Base-by-base conservation (phyloP, 176 grass and related monocot species). In the Paspalum vaginatum region DNA sequence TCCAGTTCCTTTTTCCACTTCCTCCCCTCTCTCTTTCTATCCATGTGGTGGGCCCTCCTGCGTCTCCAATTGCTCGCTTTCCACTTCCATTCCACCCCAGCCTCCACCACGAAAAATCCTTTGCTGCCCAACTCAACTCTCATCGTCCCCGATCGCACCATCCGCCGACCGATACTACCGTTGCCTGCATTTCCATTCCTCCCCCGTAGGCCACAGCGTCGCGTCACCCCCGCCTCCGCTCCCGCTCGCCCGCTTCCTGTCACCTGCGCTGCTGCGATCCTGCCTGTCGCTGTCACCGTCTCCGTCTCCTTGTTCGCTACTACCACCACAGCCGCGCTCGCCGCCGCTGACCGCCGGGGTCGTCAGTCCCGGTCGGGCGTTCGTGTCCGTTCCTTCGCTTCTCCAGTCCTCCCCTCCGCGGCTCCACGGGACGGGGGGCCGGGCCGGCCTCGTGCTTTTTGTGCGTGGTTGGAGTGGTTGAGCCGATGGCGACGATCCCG, bases 401-500 rank as follows among this genome's bases (percentile, higher is more conserved):
- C 41, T 41, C 59, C 54, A 42, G 10, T n/a, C 58, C 59, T 61
- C 25, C 59, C 24, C 24, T n/a, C 57, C 24, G 25, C 22, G 57
- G 22, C n/a, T 3, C 55, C 10, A 57, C 32, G 54, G 8, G n/a
- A 57, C 55, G n/a, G 9, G 4, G 82, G 24, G 16, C 16, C 9
- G n/a, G 49, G n/a, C 32, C 41, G 42, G 61, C 59, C 77, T 85
- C 65, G 47, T 72, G 89, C 43, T 68, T 72, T 75, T 57, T 58
- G 60, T 53, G 68, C 52, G 82, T 84, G 26, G 86, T 77, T 91
- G 94, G 91, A 97, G 94, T 93, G 79, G 94, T 91, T 97, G 91
- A 79, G 77, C 88, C 56, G 83, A 84, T 88, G 81, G 81, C 47
- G 85, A 93, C 73, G 79, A 81, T 90, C 76, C 74, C 79, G 74